These are phyloP conservation scores for Solanum medicagineum DNA, from an alignment of 257 asterid species.

Conservation along the genomic window DNA sequence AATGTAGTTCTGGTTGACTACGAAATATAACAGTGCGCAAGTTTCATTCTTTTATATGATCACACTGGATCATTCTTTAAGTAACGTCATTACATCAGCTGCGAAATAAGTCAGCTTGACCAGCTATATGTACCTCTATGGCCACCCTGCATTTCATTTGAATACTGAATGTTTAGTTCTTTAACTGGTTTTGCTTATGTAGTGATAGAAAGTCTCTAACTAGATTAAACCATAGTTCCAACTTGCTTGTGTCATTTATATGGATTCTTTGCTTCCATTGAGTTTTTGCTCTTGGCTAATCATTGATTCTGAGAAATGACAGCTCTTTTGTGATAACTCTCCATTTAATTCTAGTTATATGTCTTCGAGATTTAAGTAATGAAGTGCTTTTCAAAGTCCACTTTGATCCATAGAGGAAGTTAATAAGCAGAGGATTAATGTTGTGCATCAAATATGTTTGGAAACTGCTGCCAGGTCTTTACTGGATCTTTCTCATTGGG, in stretches of 20 bases:
- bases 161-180: background rate
- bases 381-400: background rate
- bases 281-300: background rate
- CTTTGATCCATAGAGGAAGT: background rate
- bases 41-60: background rate
- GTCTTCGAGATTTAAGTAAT: background rate
- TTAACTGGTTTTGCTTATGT: background rate
- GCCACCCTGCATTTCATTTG: background rate
- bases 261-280: background rate
- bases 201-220: background rate
- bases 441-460: background rate
- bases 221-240: background rate
- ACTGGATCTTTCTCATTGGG: constrained; percentile 76
- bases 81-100: background rate
- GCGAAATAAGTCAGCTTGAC: background rate
- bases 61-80: background rate
- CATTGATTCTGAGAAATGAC: background rate
- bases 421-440: background rate
- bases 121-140: background rate
- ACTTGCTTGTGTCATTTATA: background rate
- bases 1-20: background rate
- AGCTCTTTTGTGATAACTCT: background rate
- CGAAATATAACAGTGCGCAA: background rate
- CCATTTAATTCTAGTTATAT: background rate
- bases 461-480: constrained; percentile 35